Conservation (phyloP, 1,139 yeast species). For the Blastobotrys persicus region DNA sequence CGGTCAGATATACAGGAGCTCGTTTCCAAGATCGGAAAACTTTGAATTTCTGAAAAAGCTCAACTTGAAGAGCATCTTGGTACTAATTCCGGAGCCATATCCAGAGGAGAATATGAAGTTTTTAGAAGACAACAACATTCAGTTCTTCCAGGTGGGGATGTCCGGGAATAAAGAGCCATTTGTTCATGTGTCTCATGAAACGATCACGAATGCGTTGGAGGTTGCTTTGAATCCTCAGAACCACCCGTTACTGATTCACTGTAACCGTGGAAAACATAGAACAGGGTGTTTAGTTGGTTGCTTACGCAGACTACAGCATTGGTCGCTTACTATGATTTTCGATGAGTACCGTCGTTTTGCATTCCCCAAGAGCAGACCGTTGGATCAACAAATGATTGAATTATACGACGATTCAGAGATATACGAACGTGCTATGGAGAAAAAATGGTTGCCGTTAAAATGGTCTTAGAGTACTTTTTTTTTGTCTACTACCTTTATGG, state of each 20-base stretch:
- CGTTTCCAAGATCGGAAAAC: slow-evolving; percentile 84
- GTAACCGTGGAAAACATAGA: slow-evolving; percentile 94
- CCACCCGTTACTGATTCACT: slow-evolving; percentile 89
- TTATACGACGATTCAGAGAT: slow-evolving; percentile 70
- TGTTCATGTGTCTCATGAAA: slow-evolving; percentile 56
- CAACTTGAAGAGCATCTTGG: slow-evolving; percentile 68
- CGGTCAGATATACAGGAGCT: slow-evolving; percentile 75
- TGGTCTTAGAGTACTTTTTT: slow-evolving; percentile 50
- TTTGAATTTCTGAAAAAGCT: slow-evolving; percentile 65
- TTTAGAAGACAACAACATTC: slow-evolving; percentile 56
- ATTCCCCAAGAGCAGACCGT: slow-evolving; percentile 88
- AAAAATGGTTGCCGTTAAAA: slow-evolving; percentile 61
- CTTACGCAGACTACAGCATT: slow-evolving; percentile 76
- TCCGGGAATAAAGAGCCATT: slow-evolving; percentile 71
- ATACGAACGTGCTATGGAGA: slow-evolving; percentile 48
- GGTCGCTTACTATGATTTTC: slow-evolving; percentile 91
- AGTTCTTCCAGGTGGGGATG: slow-evolving; percentile 83
- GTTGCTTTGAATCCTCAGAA: slow-evolving; percentile 79
- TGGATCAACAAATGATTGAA: slow-evolving; percentile 94
- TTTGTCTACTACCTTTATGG: slow-evolving; percentile 6
- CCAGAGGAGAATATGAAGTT: slow-evolving; percentile 74
- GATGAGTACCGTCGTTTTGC: slow-evolving; percentile 95
- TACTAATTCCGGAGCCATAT: slow-evolving; percentile 87
- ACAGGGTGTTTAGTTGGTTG: slow-evolving; percentile 97
- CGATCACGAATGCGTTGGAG: slow-evolving; percentile 76